Percentiles rank a stretch among this genome's conserved stretches.
phyloP scores from a whole-genome alignment of 441 rosid genomes.

The Populus trichocarpa region DNA sequence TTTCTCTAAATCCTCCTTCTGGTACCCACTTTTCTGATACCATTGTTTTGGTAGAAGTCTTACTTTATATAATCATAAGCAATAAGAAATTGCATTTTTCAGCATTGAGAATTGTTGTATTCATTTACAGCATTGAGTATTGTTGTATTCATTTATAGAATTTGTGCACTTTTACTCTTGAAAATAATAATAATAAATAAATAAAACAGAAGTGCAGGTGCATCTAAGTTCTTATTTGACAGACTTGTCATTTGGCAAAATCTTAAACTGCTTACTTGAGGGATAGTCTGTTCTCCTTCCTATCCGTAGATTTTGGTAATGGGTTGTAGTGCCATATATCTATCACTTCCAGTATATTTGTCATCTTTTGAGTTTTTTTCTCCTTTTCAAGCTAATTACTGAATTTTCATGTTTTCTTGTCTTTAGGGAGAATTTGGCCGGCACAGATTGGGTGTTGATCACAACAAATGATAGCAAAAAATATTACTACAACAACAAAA shows the following conservation, averaged over 20 bases:
- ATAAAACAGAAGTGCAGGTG: neutral
- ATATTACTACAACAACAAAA: conserved; percentile 87
- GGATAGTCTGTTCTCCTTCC: neutral
- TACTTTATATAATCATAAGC: neutral
- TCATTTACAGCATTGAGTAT: neutral
- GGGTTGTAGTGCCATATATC: neutral
- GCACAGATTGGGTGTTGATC: conserved; percentile 89
- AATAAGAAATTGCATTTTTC: neutral
- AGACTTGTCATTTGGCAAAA: neutral
- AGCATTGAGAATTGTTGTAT: neutral
- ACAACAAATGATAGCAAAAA: conserved; percentile 87
- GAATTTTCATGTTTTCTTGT: conserved; percentile 8
- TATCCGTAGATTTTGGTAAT: neutral
- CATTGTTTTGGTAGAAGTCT: neutral
- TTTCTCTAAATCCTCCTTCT: neutral
- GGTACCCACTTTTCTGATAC: neutral
- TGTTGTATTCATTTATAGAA: neutral
- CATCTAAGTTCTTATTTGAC: neutral
- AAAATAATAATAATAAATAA: no score
- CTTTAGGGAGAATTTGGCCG: conserved; percentile 76
- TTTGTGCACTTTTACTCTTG: neutral
- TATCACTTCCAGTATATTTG: neutral
- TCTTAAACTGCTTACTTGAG: neutral
- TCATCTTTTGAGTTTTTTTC: neutral
- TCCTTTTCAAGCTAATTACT: neutral